These are phyloP conservation scores for rapeseed (Brassica napus) DNA, from an alignment of 345 rosid genomes.

Conservation along the genomic window Da-Ae NC_063446.1:35645501-35646000, in stretches of 20 bases:
- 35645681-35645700: too few relatives aligned
- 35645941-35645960: background rate
- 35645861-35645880: constrained; percentile 69
- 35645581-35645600: background rate
- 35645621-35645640: too few relatives aligned
- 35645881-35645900: constrained; percentile 65
- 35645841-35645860: constrained; percentile 63
- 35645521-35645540: background rate
- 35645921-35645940: constrained; percentile 3
- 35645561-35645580: background rate
- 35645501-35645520: background rate
- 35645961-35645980: constrained; percentile 47
- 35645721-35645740: too few relatives aligned
- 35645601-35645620: too few relatives aligned
- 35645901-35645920: background rate
- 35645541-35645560: background rate
- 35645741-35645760: background rate
- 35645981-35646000: constrained; percentile 65
- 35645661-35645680: too few relatives aligned
- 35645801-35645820: constrained; percentile 59
- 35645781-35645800: constrained; percentile 39
- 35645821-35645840: constrained; percentile 65
- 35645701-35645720: too few relatives aligned
- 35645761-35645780: background rate
- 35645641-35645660: too few relatives aligned